Conservation (phyloP, 306 rosid genomes). For the Begonia loranthoides region DNA sequence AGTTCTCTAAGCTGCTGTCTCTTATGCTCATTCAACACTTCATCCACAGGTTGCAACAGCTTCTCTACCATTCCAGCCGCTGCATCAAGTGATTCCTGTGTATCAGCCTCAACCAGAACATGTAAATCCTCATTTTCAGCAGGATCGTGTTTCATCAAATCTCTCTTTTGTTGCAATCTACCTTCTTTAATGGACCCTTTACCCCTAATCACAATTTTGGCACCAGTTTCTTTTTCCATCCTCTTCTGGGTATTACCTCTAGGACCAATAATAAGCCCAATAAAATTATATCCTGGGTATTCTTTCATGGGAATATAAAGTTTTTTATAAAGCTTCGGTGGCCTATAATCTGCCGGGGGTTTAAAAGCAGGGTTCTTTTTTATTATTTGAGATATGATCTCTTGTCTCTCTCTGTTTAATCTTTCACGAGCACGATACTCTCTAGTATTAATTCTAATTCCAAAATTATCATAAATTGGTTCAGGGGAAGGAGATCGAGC, state of each 20-base stretch:
- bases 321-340: constrained; percentile 98
- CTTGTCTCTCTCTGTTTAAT: constrained; percentile 81
- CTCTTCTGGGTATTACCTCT: constrained; percentile 97
- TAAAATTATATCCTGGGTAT: constrained; percentile 89
- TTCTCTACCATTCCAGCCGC: constrained; percentile 99
- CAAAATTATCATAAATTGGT: constrained; percentile 88
- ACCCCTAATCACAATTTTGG: constrained; percentile 89
- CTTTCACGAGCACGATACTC: constrained; percentile 94
- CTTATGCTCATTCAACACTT: constrained; percentile 94
- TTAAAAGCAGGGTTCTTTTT: constrained; percentile 88
- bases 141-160: constrained; percentile 80
- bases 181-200: constrained; percentile 96
- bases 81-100: constrained; percentile 78
- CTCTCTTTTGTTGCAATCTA: constrained; percentile 91
- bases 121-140: constrained; percentile 95
- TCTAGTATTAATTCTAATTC: constrained; percentile 81
- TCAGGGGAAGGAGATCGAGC: constrained; percentile 97
- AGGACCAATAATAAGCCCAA: constrained; percentile 91
- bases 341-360: constrained; percentile 96
- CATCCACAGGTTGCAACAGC: constrained; percentile 95
- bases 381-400: constrained; percentile 81
- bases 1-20: constrained; percentile 98
- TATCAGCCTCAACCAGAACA: constrained; percentile 92
- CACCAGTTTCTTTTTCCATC: constrained; percentile 97
- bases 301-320: constrained; percentile 97